These are phyloP conservation scores for Leccinellum albellum DNA, from an alignment of 768 basidiomycete species.

Conservation along the genomic window DNA sequence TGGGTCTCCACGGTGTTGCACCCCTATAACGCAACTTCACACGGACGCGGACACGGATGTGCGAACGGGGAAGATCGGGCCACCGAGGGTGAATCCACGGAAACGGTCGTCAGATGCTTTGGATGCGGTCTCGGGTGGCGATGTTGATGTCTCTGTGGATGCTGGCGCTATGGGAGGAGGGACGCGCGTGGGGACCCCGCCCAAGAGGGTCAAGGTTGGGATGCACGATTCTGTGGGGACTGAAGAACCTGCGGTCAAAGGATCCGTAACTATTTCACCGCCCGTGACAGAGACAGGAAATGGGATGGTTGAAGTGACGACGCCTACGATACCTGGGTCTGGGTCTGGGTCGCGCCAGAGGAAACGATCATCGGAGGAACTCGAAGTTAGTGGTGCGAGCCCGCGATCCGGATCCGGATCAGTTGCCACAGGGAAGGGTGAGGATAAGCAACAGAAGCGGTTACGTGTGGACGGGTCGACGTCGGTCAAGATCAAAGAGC, in stretches of 20 bases:
- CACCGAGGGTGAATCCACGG: constrained; percentile 21
- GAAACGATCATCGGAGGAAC: constrained; percentile 51
- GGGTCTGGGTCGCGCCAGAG: constrained; percentile 26
- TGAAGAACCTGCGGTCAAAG: constrained; percentile 8
- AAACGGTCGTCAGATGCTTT: constrained; percentile 39
- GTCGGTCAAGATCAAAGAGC: constrained; percentile 3
- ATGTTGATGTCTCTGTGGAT: neutral
- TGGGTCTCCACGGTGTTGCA: constrained; percentile 6
- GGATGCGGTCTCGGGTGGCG: constrained; percentile 9
- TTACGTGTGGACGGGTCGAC: constrained; percentile 24
- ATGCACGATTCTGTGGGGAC: neutral
- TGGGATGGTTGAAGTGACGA: neutral
- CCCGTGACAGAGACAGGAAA: neutral
- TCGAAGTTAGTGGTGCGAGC: constrained; percentile 26
- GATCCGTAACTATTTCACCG: neutral
- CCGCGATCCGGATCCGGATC: constrained; percentile 3
- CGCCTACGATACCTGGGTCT: constrained; percentile 2
- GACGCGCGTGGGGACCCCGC: constrained; percentile 33
- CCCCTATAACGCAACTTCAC: neutral
- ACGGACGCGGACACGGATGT: neutral
- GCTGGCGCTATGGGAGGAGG: neutral
- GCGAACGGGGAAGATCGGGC: constrained; percentile 7
- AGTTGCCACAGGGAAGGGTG: neutral
- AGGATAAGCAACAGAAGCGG: constrained; percentile 27
- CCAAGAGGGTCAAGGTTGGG: constrained; percentile 36